Evolutionary conservation across 83 land plant genomes (phyloP).

Genomic region (Isoetes engelmannii): DNA sequence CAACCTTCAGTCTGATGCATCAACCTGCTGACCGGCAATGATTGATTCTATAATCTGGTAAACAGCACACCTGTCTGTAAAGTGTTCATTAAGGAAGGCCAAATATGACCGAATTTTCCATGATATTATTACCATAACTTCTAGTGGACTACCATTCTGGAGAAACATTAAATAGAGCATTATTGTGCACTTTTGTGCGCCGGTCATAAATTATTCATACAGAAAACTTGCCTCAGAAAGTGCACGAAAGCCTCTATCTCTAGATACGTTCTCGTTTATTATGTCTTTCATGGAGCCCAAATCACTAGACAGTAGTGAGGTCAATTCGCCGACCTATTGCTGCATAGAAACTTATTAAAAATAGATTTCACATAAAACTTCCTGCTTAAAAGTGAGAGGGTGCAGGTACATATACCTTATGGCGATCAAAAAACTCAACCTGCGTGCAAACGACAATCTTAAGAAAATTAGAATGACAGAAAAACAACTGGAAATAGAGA

Average conservation of each 20-base stretch:
- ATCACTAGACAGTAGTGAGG: constrained; percentile 78
- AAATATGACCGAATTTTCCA: too few relatives aligned
- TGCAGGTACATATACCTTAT: constrained; percentile 53
- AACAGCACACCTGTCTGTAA: too few relatives aligned
- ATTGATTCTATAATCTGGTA: too few relatives aligned
- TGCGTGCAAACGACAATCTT: constrained; percentile 27
- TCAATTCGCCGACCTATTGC: constrained; percentile 90
- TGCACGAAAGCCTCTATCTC: constrained; percentile 95
- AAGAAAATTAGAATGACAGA: not conserved
- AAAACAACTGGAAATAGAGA: not conserved
- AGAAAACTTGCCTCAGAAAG: constrained; percentile 80
- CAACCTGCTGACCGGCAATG: too few relatives aligned
- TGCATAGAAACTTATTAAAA: not conserved
- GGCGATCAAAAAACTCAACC: constrained; percentile 93
- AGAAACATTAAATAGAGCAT: too few relatives aligned
- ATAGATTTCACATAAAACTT: not conserved
- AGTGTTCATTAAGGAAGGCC: too few relatives aligned
- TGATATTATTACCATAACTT: too few relatives aligned
- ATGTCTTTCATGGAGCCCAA: constrained; percentile 78
- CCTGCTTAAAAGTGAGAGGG: too few relatives aligned
- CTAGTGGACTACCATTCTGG: too few relatives aligned
- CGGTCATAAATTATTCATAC: too few relatives aligned
- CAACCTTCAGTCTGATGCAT: too few relatives aligned
- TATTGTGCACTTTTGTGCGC: too few relatives aligned
- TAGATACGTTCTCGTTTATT: constrained; percentile 87